These are phyloP conservation scores for Garcileccinum viscosum DNA, from an alignment of 1,284 basidiomycete genomes.

Conservation along the genomic window DNA sequence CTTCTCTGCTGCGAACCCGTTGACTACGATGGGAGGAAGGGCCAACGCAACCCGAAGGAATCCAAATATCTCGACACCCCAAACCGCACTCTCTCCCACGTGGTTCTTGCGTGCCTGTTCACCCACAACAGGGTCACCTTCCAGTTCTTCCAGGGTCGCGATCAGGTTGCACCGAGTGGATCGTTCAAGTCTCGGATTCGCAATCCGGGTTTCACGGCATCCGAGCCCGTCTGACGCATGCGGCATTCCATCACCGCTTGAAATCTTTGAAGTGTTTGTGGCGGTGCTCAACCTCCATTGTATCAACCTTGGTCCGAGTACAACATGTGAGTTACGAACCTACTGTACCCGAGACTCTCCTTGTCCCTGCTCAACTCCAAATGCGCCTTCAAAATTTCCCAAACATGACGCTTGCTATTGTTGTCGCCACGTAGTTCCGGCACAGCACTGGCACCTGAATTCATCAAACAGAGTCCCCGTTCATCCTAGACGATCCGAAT, in stretches of 20 bases:
- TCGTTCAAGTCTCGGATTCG: slow-evolving; percentile 13
- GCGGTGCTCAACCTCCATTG: slow-evolving; percentile 15
- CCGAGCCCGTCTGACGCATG: slow-evolving; percentile 7
- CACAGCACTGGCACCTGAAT: slow-evolving; percentile 13
- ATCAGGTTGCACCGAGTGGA: slow-evolving; percentile 22
- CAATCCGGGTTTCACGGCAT: slow-evolving; percentile 20
- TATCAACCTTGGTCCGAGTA: slow-evolving; percentile 3
- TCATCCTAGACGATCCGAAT: slow-evolving; percentile 10
- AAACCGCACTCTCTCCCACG: slow-evolving; percentile 29
- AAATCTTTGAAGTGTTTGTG: slow-evolving; percentile 14
- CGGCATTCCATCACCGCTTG: slow-evolving; percentile 5
- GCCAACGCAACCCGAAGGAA: slow-evolving; percentile 17
- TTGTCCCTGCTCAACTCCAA: slow-evolving; percentile 18
- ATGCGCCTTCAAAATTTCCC: neutral
- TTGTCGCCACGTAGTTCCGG: slow-evolving; percentile 14
- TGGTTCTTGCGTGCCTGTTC: slow-evolving; percentile 27
- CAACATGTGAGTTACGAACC: slow-evolving; percentile 9
- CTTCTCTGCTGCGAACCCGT: slow-evolving; percentile 14
- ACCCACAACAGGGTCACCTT: slow-evolving; percentile 14
- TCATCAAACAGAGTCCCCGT: neutral
- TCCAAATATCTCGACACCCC: slow-evolving; percentile 28
- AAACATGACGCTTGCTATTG: slow-evolving; percentile 12
- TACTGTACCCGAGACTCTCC: slow-evolving; percentile 29
- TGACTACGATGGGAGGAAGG: slow-evolving; percentile 18
- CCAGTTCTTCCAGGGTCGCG: slow-evolving; percentile 12